Evolutionary conservation across 345 rosid species (phyloP).

Genomic region (Pelargonium nanum): DNA sequence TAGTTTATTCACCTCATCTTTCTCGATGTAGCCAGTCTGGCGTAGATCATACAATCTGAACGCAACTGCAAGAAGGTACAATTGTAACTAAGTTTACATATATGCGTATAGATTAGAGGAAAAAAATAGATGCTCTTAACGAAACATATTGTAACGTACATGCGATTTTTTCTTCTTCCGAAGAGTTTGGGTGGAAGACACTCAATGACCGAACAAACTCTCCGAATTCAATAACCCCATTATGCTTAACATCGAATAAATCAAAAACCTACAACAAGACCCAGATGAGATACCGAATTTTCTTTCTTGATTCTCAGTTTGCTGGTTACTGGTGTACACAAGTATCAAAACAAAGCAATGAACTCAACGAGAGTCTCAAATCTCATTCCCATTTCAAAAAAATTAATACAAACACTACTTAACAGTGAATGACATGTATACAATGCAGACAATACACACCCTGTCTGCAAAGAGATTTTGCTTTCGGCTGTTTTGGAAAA

Average conservation of each 20-base stretch:
- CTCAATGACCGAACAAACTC: conserved; percentile 25
- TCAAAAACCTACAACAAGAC: conserved; percentile 17
- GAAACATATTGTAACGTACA: conserved; percentile 7
- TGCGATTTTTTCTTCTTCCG: conserved; percentile 16
- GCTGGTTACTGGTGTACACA: too few relatives aligned
- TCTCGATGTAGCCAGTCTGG: conserved; percentile 29
- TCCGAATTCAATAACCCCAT: conserved; percentile 25
- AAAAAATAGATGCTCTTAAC: not conserved
- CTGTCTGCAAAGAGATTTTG: conserved; percentile 47
- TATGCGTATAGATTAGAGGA: not conserved
- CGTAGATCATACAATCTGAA: conserved; percentile 27
- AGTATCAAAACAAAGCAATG: too few relatives aligned
- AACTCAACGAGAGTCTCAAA: too few relatives aligned
- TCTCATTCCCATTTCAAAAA: too few relatives aligned
- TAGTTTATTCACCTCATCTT: conserved; percentile 25
- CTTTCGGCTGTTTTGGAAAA: conserved; percentile 31
- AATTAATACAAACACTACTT: too few relatives aligned
- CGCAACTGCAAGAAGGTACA: conserved; percentile 11
- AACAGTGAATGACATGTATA: too few relatives aligned
- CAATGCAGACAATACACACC: conserved; percentile 19
- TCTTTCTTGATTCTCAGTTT: too few relatives aligned
- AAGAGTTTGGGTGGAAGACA: conserved; percentile 25
- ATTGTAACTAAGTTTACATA: not conserved
- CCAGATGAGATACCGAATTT: not conserved
- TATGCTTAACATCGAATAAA: conserved; percentile 18